A percentile compares a stretch with the other conserved stretches of the same genome.
These are phyloP conservation scores for Lecanicillium sp. DNA, from an alignment of 2,329 filamentous ascomycete genomes.

Conservation along the genomic window DNA sequence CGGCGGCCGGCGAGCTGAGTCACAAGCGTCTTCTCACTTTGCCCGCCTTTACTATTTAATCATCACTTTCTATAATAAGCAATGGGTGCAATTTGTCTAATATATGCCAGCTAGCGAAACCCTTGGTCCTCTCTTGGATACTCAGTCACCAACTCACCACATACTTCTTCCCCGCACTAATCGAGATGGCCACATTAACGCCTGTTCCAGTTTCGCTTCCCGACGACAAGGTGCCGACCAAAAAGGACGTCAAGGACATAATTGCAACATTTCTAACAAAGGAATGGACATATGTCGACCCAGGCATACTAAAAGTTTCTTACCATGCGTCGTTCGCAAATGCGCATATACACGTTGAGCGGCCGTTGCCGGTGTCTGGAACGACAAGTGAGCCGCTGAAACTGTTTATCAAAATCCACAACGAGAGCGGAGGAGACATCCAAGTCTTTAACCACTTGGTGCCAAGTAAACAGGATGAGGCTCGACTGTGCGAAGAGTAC, in stretches of 20 bases:
- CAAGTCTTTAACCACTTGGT: slow-evolving; percentile 7
- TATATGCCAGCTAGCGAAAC: too few species aligned
- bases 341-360: slow-evolving; percentile 9
- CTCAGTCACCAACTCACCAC: neutral
- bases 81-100: too few species aligned
- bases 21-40: too few species aligned
- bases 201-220: slow-evolving; percentile 7
- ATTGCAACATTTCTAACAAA: slow-evolving; percentile 10
- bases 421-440: slow-evolving; percentile 1
- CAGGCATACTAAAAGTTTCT: slow-evolving; percentile 5
- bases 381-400: slow-evolving; percentile 8
- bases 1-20: too few species aligned
- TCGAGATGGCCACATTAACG: slow-evolving; percentile 2
- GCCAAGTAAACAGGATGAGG: slow-evolving; percentile 11
- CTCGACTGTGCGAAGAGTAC: slow-evolving; percentile 7
- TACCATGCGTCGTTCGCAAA: slow-evolving; percentile 10
- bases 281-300: slow-evolving; percentile 10
- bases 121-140: too few species aligned
- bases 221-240: slow-evolving; percentile 8
- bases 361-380: slow-evolving; percentile 1
- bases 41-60: too few species aligned
- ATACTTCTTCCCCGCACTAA: neutral
- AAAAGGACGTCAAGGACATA: slow-evolving; percentile 7
- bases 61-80: too few species aligned
- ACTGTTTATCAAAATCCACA: slow-evolving; percentile 13